Conservation (phyloP, 2,329 filamentous ascomycete species). For the Penicillium rolfsii region DNA sequence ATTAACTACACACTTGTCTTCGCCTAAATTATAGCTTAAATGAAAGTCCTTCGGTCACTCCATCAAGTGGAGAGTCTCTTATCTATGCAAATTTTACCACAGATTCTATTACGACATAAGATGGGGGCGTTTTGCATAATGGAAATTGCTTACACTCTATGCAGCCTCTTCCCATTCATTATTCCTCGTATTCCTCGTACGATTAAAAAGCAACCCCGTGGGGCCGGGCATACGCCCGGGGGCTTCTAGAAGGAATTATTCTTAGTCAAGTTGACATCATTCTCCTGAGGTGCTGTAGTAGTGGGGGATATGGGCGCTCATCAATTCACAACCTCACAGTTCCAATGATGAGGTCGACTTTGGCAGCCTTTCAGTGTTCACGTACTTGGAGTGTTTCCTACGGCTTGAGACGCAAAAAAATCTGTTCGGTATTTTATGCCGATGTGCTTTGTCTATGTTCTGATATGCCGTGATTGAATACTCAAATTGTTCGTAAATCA, state of each 20-base stretch:
- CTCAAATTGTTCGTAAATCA: slow-evolving; percentile 1
- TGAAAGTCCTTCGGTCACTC: neutral
- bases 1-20: neutral
- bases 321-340: neutral
- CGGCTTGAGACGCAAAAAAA: neutral
- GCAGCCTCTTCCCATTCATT: neutral
- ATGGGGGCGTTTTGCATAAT: neutral
- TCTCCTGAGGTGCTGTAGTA: too few relatives aligned
- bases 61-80: neutral
- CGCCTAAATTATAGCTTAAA: neutral
- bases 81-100: neutral
- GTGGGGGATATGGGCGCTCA: neutral
- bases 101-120: neutral
- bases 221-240: neutral
- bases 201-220: neutral
- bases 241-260: slow-evolving; percentile 2
- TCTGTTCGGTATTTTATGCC: neutral
- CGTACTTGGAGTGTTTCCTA: neutral
- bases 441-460: neutral
- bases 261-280: slow-evolving; percentile 3
- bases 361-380: too few relatives aligned
- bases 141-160: too few relatives aligned
- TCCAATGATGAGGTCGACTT: neutral
- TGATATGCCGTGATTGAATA: neutral
- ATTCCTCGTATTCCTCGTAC: neutral